phyloP scores from a whole-genome alignment of 371 early-diverging fungal species.

The Mortierella sp. region DNA sequence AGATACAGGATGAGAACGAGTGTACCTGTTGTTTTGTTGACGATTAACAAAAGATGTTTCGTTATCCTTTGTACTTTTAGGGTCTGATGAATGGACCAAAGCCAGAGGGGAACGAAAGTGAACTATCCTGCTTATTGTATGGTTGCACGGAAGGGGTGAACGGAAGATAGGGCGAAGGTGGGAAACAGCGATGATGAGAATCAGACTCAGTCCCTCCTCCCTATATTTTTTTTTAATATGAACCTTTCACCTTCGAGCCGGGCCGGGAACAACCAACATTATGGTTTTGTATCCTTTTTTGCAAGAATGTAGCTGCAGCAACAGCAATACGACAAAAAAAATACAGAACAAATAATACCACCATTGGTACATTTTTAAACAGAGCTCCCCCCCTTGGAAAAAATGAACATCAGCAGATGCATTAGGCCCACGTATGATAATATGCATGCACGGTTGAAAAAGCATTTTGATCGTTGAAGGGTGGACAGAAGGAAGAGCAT shows the following conservation, averaged over 20 bases:
- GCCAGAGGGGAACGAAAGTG: constrained; percentile 45
- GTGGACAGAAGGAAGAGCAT: no score
- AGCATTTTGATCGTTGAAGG: neutral
- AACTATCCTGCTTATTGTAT: neutral
- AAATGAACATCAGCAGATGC: neutral
- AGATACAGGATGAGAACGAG: no score
- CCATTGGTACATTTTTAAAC: neutral
- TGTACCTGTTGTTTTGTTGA: no score
- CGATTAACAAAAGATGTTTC: neutral
- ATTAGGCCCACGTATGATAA: no score
- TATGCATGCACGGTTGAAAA: no score
- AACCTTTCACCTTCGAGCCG: no score
- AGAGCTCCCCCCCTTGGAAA: neutral
- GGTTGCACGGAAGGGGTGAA: no score
- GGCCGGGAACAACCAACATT: neutral
- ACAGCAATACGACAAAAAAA: neutral
- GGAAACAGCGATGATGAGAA: neutral
- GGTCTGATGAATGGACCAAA: constrained; percentile 45
- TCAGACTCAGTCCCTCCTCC: neutral
- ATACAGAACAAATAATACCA: no score
- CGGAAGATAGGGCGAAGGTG: neutral
- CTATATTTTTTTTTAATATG: no score
- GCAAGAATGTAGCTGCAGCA: neutral
- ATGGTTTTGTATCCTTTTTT: neutral
- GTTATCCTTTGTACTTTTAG: constrained; percentile 4